Base-by-base conservation (phyloP, 106 monocot genomes). In the Xerophyta viscosa region DNA sequence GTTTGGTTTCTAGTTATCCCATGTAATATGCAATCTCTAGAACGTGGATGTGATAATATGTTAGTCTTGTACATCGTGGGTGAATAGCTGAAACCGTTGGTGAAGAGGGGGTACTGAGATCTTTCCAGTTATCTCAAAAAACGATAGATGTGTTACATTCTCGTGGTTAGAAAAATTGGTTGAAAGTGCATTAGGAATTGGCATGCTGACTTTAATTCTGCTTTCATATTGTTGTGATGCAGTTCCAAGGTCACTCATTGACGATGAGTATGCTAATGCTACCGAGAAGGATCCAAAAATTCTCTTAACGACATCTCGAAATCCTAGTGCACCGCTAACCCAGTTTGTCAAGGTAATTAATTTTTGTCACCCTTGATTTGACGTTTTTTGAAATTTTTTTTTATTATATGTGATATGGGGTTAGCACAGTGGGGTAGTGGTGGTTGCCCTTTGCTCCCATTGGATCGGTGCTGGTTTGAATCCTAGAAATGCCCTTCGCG, bases 261-360 rank as follows among this genome's bases (percentile, higher is more conserved):
- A 81, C 57, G 80, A 86, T 71, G 86, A 86, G 46, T 86, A 80
- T 60, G 80, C 86, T 6, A 69, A 49, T 70, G 76, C 77, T 22
- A 46, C 73, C 1, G 28, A 48, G 2, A 63, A 46, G 24, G 87
- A 87, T 48, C 87, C 87, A 1, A 87, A 82, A 58, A 87, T 87
- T 48, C 27, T 87, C 20, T 50, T 87, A 50, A 87, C 82, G 12
- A 87, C 87, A 23, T 82, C 96, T 48, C 85, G 89, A 27, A 69
- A 82, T 68, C 96, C 96, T 60, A 98, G 96, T 63, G 81, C 78
- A 2, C 96, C 89, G 20, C 78, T 98, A 19, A 80, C 75, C 33
- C 96, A 98, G 21, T 98, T 98, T 69, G 89, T 74, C 24, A 98
- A 98, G 82, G 96, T 90, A 39, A 8, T 39, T 7, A 3, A 39